Percentiles rank a stretch among this genome's conserved stretches.
These are phyloP conservation scores for Fistulifera pelliculosa DNA, from an alignment of 108 stramenopile species.

Conservation along the genomic window DNA sequence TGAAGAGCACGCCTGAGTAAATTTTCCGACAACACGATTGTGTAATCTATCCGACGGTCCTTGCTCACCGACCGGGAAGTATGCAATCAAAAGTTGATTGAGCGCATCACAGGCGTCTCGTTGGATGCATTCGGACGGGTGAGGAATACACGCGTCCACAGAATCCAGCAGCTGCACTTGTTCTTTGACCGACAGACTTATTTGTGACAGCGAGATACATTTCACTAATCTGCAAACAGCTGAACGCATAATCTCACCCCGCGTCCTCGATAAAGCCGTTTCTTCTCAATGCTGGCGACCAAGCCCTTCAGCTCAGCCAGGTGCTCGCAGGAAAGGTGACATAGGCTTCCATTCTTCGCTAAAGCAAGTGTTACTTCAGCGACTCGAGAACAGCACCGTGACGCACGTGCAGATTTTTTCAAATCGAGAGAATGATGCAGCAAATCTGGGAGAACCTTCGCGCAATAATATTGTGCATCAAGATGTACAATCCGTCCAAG, in stretches of 20 bases:
- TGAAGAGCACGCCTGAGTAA: slow-evolving; percentile 47
- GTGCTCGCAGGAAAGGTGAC: neutral
- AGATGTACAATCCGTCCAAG: slow-evolving; percentile 54
- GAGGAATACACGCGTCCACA: slow-evolving; percentile 83
- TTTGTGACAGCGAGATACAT: slow-evolving; percentile 59
- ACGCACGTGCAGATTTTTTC: slow-evolving; percentile 57
- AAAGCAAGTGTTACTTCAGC: slow-evolving; percentile 79
- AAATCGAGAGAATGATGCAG: slow-evolving; percentile 44
- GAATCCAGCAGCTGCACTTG: slow-evolving; percentile 89
- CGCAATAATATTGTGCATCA: slow-evolving; percentile 41
- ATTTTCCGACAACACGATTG: slow-evolving; percentile 77
- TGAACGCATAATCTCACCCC: slow-evolving; percentile 90
- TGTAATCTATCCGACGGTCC: slow-evolving; percentile 85
- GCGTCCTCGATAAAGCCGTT: slow-evolving; percentile 90
- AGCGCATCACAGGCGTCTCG: slow-evolving; percentile 68
- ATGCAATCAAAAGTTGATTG: slow-evolving; percentile 48
- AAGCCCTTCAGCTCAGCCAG: slow-evolving; percentile 36
- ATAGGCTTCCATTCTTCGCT: slow-evolving; percentile 20
- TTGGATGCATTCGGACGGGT: slow-evolving; percentile 91
- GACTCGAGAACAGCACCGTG: slow-evolving; percentile 84
- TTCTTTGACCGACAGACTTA: slow-evolving; percentile 65
- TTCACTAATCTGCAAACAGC: slow-evolving; percentile 91
- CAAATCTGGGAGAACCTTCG: slow-evolving; percentile 62
- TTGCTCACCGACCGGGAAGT: slow-evolving; percentile 75
- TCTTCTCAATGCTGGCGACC: slow-evolving; percentile 85